Base-by-base conservation (phyloP, 1,284 basidiomycete species). In the Sanguinoderma infundibulare region DNA sequence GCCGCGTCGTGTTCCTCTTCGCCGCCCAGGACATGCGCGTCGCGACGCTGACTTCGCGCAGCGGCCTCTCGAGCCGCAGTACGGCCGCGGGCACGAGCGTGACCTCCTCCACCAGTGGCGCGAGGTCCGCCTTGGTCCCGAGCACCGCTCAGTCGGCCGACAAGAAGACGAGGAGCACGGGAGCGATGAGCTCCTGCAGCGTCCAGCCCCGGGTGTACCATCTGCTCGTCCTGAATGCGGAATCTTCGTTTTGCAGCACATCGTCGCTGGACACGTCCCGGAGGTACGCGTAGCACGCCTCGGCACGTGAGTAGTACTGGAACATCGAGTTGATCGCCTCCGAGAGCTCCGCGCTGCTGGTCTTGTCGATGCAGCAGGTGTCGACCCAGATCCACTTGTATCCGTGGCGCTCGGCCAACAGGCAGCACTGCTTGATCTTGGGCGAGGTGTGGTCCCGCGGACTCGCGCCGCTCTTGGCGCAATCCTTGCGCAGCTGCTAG, bases 111-210 rank as follows among this genome's bases (percentile, higher is more conserved):
- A 49, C 26, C 9, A 44, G 20, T 1, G 20, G 28, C 12, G 40
- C 40, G 34, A 56, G 34, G 15, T 46, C 44, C 6, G 17, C 30
- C 5, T 56, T 56, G 4, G 44, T 49, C 34, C 55, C 55, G 7
- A 56, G 40, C 3, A 28, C 44, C 28, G 51, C 40, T 59, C 62
- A 64, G 38, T 44, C 44, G 14, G 9, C 39, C 5, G 55, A 52
- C 10, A 52, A 2, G 50, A 52, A 52, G 34, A 52, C 10, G 24
- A 52, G 50, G 28, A 52, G 35, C 20, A 9, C 6, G 9, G 50
- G 50, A n/a, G 50, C 50, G 50, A 52, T 52, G 34, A 52, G 50
- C 50, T 52, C 50, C 50, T 52, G 50, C 5, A 52, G 36, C 15
- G 42, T 46, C 42, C 42, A 46, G 8, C 42, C 42, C 1, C 42